phyloP scores from a whole-genome alignment of 495 filamentous ascomycete genomes.

The Thermothielavioides terrestris region DNA sequence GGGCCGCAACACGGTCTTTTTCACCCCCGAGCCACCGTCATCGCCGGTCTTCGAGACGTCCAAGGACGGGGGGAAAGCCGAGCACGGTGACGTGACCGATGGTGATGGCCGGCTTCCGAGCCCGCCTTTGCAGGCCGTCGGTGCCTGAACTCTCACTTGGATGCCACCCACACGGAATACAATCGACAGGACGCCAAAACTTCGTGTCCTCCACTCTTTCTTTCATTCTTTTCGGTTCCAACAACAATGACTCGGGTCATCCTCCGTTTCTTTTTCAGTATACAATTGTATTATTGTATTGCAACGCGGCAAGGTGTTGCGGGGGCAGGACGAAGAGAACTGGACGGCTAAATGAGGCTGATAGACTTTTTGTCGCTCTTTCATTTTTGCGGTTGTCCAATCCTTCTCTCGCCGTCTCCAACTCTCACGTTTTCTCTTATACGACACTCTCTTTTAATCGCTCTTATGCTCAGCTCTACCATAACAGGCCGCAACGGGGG shows the following conservation, averaged over 20 bases:
- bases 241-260: neutral
- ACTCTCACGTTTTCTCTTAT: no score
- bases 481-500: no score
- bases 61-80: constrained; percentile 10
- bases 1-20: constrained; percentile 32
- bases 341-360: no score
- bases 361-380: neutral
- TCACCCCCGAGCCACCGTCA: constrained; percentile 35
- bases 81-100: constrained; percentile 12
- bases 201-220: neutral
- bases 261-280: neutral
- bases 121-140: constrained; percentile 32
- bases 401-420: no score
- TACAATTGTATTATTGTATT: constrained; percentile 6
- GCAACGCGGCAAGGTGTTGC: neutral
- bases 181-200: no score
- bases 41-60: constrained; percentile 23
- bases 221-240: neutral
- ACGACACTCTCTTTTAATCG: no score
- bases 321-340: neutral
- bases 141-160: constrained; percentile 18
- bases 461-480: no score
- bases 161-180: neutral
- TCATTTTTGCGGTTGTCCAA: neutral
- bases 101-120: constrained; percentile 28